phyloP scores from a whole-genome alignment of 345 rosid species.

The Mallotus nudiflorus region DNA sequence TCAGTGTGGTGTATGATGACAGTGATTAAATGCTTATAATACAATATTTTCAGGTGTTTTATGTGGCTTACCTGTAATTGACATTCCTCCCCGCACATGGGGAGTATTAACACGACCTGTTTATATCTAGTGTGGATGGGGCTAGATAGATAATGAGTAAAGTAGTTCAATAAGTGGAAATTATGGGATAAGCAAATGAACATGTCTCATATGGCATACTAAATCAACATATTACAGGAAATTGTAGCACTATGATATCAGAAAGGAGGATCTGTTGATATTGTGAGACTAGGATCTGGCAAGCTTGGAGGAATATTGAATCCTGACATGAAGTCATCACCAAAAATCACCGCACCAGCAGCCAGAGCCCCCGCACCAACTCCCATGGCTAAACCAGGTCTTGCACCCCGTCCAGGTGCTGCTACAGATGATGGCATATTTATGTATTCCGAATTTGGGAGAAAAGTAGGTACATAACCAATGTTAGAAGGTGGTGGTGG shows the following conservation, averaged over 20 bases:
- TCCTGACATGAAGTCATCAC: slow-evolving; percentile 70
- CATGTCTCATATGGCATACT: slow-evolving; percentile 4
- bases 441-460: slow-evolving; percentile 24
- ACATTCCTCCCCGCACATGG: no score
- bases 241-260: slow-evolving; percentile 19
- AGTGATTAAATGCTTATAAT: background rate
- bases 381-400: slow-evolving; percentile 51
- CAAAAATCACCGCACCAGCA: slow-evolving; percentile 67
- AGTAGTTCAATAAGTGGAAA: background rate
- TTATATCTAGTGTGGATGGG: no score
- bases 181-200: slow-evolving; percentile 1
- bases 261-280: slow-evolving; percentile 57
- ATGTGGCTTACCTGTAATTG: no score
- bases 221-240: slow-evolving; percentile 1
- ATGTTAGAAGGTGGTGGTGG: slow-evolving; percentile 54
- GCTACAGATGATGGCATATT: slow-evolving; percentile 33
- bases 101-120: no score
- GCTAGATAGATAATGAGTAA: no score
- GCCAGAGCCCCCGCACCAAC: slow-evolving; percentile 73
- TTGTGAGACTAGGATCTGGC: slow-evolving; percentile 44
- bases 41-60: no score
- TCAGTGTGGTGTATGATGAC: background rate
- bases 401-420: slow-evolving; percentile 35
- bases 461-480: slow-evolving; percentile 35
- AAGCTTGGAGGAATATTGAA: slow-evolving; percentile 55